Evolutionary conservation across 208 protist species (phyloP), one percentile per base, ranked within the genome.

Genomic region (Dictyostelium gargantuum): DNA sequence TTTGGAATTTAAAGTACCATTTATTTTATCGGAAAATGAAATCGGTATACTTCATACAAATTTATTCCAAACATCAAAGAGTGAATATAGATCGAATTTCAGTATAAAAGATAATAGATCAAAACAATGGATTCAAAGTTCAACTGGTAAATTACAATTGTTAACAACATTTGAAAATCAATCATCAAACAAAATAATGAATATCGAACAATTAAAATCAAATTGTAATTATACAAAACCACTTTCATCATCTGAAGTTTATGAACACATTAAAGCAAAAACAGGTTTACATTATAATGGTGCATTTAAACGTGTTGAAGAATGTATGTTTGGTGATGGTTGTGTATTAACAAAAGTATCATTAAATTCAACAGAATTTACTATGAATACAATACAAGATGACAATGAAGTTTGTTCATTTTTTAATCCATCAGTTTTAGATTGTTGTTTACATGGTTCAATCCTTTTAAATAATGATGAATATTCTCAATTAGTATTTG

Each of bases 1-100:
- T 17, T 44, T 85, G 3, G 80, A 85, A 21, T 85, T 85, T 63
- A 85, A 85, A 42, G 35, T 54, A 40, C 80, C 80, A 52, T 75
- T 85, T n/a, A 38, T 85, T 15, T 56, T 85, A 48, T 58, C 35
- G 44, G 61, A 54, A n/a, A 29, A 44, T 40, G 40, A 44, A 1
- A 19, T 44, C 4, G 44, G 75, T 56, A 23, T 44, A 26, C 29
- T 85, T 10, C 44, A 75, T n/a, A 72, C 80, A 3, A 85, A n/a
- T 29, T 19, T 85, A 8, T 13, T 42, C 5, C 40, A 38, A 42
- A 73, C 10, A 21, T 85, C 80, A 35, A 85, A 85, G 56, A 85
- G 54, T 56, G 80, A 85, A 56, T 85, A 58, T 38, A 85, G 75
- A 17, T 42, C 75, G 40, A 63, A 75, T 9, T 74, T 73, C 32